Conservation (phyloP, 345 rosid genomes). For the Erucastrum elatum region DNA sequence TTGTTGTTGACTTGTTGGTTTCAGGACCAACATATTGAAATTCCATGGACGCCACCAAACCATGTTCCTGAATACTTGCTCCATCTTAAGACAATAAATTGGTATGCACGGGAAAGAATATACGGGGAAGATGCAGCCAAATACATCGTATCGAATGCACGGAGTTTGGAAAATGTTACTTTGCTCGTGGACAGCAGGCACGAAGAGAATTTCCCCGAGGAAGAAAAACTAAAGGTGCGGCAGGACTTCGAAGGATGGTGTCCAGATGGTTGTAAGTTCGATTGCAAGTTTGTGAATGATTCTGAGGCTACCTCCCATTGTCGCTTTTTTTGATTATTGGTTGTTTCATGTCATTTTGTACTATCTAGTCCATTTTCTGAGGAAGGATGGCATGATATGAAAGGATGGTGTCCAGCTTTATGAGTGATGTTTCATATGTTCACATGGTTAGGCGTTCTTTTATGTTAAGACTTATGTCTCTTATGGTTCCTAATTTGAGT, state of each 20-base stretch:
- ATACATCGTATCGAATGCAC: not conserved
- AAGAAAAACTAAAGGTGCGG: not conserved
- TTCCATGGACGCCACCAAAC: not conserved
- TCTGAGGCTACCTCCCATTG: too few relatives aligned
- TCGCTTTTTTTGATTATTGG: too few relatives aligned
- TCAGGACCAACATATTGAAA: not conserved
- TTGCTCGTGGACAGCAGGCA: not conserved
- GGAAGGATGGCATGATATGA: too few relatives aligned
- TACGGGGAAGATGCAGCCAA: not conserved
- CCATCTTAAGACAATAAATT: not conserved
- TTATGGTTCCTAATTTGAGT: too few relatives aligned
- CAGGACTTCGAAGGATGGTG: not conserved
- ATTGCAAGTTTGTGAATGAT: not conserved
- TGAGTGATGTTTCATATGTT: too few relatives aligned
- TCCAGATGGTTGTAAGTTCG: not conserved
- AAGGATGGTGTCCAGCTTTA: too few relatives aligned
- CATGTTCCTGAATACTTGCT: not conserved
- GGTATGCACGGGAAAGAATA: not conserved
- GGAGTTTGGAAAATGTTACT: not conserved
- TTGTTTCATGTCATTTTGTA: too few relatives aligned
- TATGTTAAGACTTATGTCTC: too few relatives aligned
- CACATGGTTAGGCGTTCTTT: too few relatives aligned
- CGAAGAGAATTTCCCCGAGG: not conserved
- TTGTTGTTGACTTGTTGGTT: not conserved
- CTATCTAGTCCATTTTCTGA: too few relatives aligned